Percentiles rank a stretch among this genome's conserved stretches.
Conservation (phyloP, 441 rosid genomes). For the Isatis lusitanica region DNA sequence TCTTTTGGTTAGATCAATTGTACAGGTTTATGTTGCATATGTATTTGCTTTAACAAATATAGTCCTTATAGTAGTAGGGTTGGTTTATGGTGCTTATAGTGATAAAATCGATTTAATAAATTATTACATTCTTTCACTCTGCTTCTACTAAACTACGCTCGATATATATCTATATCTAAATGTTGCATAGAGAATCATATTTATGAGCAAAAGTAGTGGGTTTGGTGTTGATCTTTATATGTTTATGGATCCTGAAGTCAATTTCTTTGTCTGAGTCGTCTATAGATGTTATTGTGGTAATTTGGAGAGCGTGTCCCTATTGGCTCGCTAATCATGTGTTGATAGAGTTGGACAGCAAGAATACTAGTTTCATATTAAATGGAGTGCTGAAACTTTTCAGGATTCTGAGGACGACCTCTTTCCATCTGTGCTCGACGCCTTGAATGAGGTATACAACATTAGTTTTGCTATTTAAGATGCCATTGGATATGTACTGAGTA, state of each 20-base stretch:
- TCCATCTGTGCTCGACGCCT: slow-evolving; percentile 86
- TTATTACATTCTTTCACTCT: slow-evolving; percentile 1
- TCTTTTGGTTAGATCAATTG: slow-evolving; percentile 7
- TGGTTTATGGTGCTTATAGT: background rate
- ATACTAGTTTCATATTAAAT: slow-evolving; percentile 33
- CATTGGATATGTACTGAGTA: slow-evolving; percentile 7
- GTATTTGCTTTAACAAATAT: background rate
- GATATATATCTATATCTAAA: background rate
- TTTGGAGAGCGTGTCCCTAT: slow-evolving; percentile 8
- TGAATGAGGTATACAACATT: slow-evolving; percentile 75
- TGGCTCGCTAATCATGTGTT: slow-evolving; percentile 22
- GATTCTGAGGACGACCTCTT: slow-evolving; percentile 82
- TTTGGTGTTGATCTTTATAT: slow-evolving; percentile 11
- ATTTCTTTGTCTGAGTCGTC: slow-evolving; percentile 7
- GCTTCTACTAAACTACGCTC: background rate
- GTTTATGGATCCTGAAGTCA: slow-evolving; percentile 8
- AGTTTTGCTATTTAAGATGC: slow-evolving; percentile 13
- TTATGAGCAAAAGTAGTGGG: background rate
- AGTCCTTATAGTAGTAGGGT: background rate
- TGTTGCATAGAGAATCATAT: background rate
- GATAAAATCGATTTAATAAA: background rate
- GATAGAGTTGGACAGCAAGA: slow-evolving; percentile 14
- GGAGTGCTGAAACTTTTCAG: slow-evolving; percentile 50
- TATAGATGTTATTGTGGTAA: slow-evolving; percentile 12
- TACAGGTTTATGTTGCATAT: slow-evolving; percentile 8